phyloP scores from a whole-genome alignment of 2,329 filamentous ascomycete genomes.

The Ceratocystis lukuohia region DNA sequence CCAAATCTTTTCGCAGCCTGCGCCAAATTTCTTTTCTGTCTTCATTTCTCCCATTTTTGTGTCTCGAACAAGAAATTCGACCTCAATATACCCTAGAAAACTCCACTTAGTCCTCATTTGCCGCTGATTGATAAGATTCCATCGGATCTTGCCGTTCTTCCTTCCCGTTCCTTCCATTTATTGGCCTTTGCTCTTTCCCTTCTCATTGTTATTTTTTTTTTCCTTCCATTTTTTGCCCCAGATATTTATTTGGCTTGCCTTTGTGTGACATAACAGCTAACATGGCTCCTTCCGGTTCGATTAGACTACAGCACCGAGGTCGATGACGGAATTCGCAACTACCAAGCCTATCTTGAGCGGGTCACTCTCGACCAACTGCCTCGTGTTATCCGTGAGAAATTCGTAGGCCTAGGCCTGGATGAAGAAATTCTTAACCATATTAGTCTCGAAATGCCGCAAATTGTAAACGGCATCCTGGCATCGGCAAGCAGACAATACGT shows the following conservation, averaged over 20 bases:
- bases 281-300: background rate
- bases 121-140: conserved; percentile 6
- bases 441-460: background rate
- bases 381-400: background rate
- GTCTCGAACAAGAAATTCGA: background rate
- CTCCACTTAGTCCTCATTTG: background rate
- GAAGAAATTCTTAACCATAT: background rate
- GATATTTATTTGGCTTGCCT: background rate
- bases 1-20: background rate
- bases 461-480: background rate
- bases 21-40: background rate
- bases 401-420: conserved; percentile 1
- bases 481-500: background rate
- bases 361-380: conserved; percentile 6
- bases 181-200: background rate
- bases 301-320: conserved; percentile 14
- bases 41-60: background rate
- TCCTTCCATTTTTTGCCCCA: background rate
- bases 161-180: background rate
- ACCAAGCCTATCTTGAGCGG: conserved; percentile 12
- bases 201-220: background rate
- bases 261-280: conserved; percentile 9
- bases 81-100: background rate
- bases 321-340: conserved; percentile 11
- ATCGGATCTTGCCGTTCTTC: conserved; percentile 5